Conservation (phyloP, 768 basidiomycete genomes). For the Mycena maculata region DNA sequence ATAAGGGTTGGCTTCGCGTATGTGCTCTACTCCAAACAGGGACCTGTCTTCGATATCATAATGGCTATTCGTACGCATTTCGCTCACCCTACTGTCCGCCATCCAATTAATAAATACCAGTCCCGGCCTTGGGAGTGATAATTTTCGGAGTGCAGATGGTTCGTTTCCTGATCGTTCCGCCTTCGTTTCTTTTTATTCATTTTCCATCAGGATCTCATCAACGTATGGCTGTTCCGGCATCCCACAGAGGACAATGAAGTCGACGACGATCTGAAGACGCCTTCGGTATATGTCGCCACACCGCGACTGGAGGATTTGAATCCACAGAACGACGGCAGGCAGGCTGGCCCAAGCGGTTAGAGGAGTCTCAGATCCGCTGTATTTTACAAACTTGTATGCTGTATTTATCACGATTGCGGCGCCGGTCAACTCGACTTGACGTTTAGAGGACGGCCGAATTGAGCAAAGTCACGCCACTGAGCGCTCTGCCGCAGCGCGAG, state of each 20-base stretch:
- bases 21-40: constrained; percentile 23
- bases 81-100: background rate
- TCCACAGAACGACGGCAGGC: no score
- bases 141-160: constrained; percentile 31
- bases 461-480: no score
- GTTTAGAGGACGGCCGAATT: no score
- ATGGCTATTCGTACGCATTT: constrained; percentile 17
- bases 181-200: no score
- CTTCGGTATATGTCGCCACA: background rate
- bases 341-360: no score
- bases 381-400: no score
- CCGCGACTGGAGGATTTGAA: background rate
- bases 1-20: constrained; percentile 29
- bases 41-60: constrained; percentile 28
- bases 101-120: background rate
- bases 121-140: constrained; percentile 11
- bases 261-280: constrained; percentile 3
- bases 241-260: background rate
- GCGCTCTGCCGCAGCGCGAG: no score
- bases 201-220: constrained; percentile 21
- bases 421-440: no score
- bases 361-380: no score
- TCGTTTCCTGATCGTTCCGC: background rate
- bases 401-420: no score
- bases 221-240: constrained; percentile 26